Conservation (phyloP, 179 eudicot genomes). For the Dionaea muscipula region DNA sequence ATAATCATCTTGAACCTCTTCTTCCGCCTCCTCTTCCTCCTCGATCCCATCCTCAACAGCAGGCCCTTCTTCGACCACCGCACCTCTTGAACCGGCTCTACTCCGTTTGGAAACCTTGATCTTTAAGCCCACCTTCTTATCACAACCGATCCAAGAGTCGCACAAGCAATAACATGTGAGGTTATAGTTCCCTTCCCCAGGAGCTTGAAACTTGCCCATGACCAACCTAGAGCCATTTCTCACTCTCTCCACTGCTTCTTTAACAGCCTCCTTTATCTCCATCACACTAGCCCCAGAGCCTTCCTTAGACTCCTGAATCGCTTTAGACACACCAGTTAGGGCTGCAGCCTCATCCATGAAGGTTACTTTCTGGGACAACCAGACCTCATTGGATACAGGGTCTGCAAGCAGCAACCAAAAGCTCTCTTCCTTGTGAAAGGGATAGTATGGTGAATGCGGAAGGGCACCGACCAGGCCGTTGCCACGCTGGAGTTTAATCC, state of each 20-base stretch:
- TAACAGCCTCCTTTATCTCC: slow-evolving; percentile 35
- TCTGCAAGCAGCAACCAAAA: slow-evolving; percentile 53
- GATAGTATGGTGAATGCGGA: slow-evolving; percentile 54
- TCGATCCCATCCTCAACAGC: slow-evolving; percentile 27
- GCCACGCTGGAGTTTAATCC: slow-evolving; percentile 39
- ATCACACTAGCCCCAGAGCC: slow-evolving; percentile 24
- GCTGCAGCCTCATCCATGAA: slow-evolving; percentile 46
- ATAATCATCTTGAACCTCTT: slow-evolving; percentile 35
- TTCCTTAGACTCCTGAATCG: slow-evolving; percentile 40
- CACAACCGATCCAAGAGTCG: slow-evolving; percentile 60
- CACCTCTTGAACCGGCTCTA: slow-evolving; percentile 44
- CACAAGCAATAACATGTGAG: slow-evolving; percentile 34
- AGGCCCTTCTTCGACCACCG: slow-evolving; percentile 25
- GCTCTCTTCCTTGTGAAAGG: slow-evolving; percentile 53
- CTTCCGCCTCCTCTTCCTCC: slow-evolving; percentile 46
- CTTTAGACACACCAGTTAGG: slow-evolving; percentile 35
- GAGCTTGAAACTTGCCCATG: slow-evolving; percentile 49
- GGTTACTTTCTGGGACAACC: slow-evolving; percentile 47
- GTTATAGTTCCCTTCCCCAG: slow-evolving; percentile 39
- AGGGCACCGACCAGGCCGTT: slow-evolving; percentile 39
- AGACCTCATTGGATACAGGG: slow-evolving; percentile 31
- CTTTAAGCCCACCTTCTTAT: slow-evolving; percentile 30
- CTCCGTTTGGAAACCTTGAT: slow-evolving; percentile 38
- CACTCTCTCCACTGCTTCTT: slow-evolving; percentile 40
- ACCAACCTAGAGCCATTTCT: slow-evolving; percentile 36